A percentile compares a stretch with the other conserved stretches of the same genome.
These are phyloP conservation scores for Solanum gandarillasii DNA, from an alignment of 257 asterid genomes.

Conservation along the genomic window DNA sequence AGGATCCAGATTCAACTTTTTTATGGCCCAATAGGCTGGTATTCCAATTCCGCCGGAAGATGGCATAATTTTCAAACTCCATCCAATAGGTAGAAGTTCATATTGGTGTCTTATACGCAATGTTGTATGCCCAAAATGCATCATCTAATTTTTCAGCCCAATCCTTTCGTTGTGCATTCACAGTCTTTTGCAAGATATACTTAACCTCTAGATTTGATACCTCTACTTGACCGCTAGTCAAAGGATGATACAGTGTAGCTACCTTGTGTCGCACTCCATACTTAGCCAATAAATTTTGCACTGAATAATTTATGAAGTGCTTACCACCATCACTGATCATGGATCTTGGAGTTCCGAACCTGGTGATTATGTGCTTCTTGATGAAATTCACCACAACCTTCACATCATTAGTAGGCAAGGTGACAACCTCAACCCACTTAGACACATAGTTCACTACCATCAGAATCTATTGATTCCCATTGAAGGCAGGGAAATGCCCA, in stretches of 20 bases:
- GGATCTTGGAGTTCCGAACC: neutral
- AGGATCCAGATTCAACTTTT: neutral
- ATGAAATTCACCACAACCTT: neutral
- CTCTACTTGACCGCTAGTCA: neutral
- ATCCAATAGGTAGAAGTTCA: neutral
- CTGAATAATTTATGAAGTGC: neutral
- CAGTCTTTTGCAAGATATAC: neutral
- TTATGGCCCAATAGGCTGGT: neutral
- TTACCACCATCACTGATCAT: neutral
- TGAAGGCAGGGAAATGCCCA: too few species aligned
- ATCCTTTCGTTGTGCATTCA: too few species aligned
- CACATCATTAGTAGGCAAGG: neutral
- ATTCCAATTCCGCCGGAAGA: too few species aligned
- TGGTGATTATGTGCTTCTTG: neutral
- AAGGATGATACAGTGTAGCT: neutral
- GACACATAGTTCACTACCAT: too few species aligned
- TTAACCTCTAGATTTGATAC: neutral
- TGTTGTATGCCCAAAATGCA: neutral
- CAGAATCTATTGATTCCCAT: too few species aligned
- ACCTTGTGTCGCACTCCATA: neutral
- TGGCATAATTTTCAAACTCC: neutral
- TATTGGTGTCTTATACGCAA: neutral
- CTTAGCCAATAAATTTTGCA: too few species aligned
- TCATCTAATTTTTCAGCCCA: neutral
- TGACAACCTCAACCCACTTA: neutral